phyloP scores from a whole-genome alignment of 208 protist genomes.

The Kentomonas sorsogonicus region DNA sequence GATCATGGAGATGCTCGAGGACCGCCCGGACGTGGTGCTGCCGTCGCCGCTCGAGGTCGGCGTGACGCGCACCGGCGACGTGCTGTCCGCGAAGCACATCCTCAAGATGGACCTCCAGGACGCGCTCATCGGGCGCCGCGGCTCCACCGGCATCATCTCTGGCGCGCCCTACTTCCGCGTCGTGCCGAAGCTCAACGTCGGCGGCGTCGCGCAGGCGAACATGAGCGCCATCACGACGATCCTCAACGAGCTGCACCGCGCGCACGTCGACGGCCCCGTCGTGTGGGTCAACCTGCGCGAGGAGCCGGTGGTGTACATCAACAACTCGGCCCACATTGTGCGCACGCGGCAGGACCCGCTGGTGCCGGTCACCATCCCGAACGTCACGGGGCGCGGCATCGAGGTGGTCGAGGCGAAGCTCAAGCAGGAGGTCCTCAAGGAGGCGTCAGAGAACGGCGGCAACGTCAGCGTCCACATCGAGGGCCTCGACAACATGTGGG shows the following conservation, averaged over 20 bases:
- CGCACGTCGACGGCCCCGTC: constrained; percentile 53
- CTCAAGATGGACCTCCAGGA: constrained; percentile 78
- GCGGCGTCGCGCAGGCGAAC: constrained; percentile 74
- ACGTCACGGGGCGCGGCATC: constrained; percentile 71
- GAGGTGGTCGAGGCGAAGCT: constrained; percentile 76
- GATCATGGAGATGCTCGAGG: constrained; percentile 70
- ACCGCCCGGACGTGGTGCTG: constrained; percentile 51
- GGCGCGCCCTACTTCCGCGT: constrained; percentile 83
- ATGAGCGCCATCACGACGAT: constrained; percentile 65
- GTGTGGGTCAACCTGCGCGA: constrained; percentile 88
- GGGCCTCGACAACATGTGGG: constrained; percentile 51
- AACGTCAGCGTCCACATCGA: constrained; percentile 81
- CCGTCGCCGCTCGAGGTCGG: constrained; percentile 61
- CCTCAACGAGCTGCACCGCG: constrained; percentile 71
- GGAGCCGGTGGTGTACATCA: constrained; percentile 85
- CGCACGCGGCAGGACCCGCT: constrained; percentile 71
- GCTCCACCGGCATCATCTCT: constrained; percentile 70
- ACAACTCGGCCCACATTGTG: constrained; percentile 80
- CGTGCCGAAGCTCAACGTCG: constrained; percentile 81
- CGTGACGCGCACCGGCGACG: constrained; percentile 57
- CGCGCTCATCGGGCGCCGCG: constrained; percentile 47
- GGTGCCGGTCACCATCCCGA: constrained; percentile 75
- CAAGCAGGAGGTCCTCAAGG: constrained; percentile 77
- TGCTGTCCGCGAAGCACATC: constrained; percentile 73
- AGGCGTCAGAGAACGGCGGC: constrained; percentile 75